Conservation (phyloP, 371 early-diverging fungal species). For the Syncephalastrum sp. region DNA sequence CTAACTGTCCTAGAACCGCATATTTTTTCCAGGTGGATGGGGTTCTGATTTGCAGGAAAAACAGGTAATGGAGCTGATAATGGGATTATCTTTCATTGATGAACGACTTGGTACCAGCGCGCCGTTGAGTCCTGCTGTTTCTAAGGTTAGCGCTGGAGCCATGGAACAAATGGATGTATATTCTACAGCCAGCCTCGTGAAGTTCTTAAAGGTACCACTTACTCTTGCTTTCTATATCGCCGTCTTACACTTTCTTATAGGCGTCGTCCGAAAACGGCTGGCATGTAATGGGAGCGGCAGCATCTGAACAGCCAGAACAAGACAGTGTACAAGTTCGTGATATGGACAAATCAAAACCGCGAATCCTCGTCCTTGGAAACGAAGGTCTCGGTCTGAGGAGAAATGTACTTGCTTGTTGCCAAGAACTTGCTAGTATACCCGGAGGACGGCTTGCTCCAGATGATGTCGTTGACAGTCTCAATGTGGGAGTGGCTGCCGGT, state of each 20-base stretch:
- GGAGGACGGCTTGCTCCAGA: not conserved
- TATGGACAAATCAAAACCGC: slow-evolving; percentile 16
- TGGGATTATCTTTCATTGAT: not conserved
- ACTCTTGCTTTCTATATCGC: not conserved
- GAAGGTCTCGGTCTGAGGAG: slow-evolving; percentile 61
- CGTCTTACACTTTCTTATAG: slow-evolving; percentile 2
- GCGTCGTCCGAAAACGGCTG: slow-evolving; percentile 45
- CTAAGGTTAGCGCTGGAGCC: slow-evolving; percentile 67
- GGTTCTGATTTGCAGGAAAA: slow-evolving; percentile 51
- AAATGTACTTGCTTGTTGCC: slow-evolving; percentile 41
- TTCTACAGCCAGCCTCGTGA: slow-evolving; percentile 44
- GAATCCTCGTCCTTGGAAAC: slow-evolving; percentile 63
- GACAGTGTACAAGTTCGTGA: slow-evolving; percentile 1
- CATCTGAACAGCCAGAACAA: slow-evolving; percentile 7
- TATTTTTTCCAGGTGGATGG: slow-evolving; percentile 66
- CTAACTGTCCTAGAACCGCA: slow-evolving; percentile 37
- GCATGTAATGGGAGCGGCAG: slow-evolving; percentile 56
- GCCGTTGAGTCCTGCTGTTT: slow-evolving; percentile 55
- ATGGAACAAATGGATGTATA: slow-evolving; percentile 59
- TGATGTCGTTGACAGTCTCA: slow-evolving; percentile 53
- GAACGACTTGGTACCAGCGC: slow-evolving; percentile 21
- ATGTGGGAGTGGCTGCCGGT: slow-evolving; percentile 66
- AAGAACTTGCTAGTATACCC: slow-evolving; percentile 45
- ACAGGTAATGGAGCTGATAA: slow-evolving; percentile 23
- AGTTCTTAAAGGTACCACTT: slow-evolving; percentile 43